Evolutionary conservation across 1,284 basidiomycete species (phyloP).

Genomic region (Trichosporon inkin): DNA sequence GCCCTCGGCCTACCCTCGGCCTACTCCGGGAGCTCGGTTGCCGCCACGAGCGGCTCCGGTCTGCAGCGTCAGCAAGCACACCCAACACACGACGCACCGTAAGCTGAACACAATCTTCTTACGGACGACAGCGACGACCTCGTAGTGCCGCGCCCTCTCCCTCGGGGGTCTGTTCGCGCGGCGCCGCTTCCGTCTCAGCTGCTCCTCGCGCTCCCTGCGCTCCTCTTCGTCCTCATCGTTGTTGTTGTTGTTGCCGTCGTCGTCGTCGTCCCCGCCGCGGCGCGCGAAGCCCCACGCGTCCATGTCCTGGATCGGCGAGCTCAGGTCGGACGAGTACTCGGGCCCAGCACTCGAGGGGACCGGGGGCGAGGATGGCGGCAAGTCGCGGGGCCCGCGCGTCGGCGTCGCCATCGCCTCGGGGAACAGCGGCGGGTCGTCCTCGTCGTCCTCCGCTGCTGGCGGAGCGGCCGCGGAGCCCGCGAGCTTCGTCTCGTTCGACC

Average conservation of each 20-base stretch:
- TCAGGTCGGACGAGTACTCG: constrained; percentile 47
- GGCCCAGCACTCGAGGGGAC: constrained; percentile 10
- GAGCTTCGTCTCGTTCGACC: constrained; percentile 12
- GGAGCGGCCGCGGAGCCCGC: background rate
- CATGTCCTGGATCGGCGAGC: constrained; percentile 25
- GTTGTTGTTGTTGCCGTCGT: constrained; percentile 17
- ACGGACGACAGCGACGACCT: constrained; percentile 47
- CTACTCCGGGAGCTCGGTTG: background rate
- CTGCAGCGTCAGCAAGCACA: background rate
- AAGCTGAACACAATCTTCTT: constrained; percentile 49
- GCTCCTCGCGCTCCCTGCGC: constrained; percentile 21
- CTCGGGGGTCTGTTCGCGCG: constrained; percentile 13
- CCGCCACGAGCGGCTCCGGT: background rate
- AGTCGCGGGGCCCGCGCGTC: background rate
- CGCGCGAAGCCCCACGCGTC: constrained; percentile 12
- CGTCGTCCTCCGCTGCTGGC: constrained; percentile 25
- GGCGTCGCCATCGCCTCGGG: constrained; percentile 20
- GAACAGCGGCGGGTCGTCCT: constrained; percentile 34
- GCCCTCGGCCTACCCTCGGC: background rate
- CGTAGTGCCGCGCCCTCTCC: constrained; percentile 43
- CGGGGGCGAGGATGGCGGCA: constrained; percentile 21
- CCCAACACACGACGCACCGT: constrained; percentile 27
- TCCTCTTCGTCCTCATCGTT: constrained; percentile 27
- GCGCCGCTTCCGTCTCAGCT: constrained; percentile 16
- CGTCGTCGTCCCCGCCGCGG: constrained; percentile 10